These are phyloP conservation scores for Persicaria maculosa DNA, from an alignment of 148 eudicot genomes.

Conservation along the genomic window DNA sequence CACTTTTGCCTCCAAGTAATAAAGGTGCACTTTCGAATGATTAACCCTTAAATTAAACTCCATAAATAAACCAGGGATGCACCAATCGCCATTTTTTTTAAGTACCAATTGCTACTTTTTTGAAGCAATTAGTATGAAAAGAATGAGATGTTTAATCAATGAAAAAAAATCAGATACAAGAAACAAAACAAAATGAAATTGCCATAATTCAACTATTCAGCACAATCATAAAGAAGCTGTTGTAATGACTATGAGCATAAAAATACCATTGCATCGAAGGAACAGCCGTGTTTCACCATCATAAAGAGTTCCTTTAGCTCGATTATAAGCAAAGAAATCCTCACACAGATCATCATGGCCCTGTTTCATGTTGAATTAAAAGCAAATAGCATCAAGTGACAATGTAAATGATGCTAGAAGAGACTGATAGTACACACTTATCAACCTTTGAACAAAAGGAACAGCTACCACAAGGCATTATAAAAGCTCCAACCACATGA, in stretches of 20 bases:
- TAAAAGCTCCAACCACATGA: constrained; percentile 93
- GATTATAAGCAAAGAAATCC: constrained; percentile 89
- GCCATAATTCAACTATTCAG: not conserved
- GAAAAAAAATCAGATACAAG: not conserved
- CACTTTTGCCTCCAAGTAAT: not conserved
- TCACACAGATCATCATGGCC: constrained; percentile 97
- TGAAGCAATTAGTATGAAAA: not conserved
- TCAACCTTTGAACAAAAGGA: constrained; percentile 71
- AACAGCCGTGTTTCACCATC: constrained; percentile 97
- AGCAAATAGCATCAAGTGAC: not conserved
- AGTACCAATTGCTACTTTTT: not conserved
- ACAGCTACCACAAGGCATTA: constrained; percentile 99
- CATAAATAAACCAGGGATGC: not conserved
- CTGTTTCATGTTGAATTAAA: constrained; percentile 29
- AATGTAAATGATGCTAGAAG: not conserved
- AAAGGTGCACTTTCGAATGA: not conserved
- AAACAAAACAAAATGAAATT: not conserved
- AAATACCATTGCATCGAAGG: constrained; percentile 69
- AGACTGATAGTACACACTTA: constrained; percentile 17
- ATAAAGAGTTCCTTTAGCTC: constrained; percentile 97
- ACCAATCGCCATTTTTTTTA: not conserved
- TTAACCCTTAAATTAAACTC: not conserved
- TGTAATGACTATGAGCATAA: constrained; percentile 10
- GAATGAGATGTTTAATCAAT: not conserved
- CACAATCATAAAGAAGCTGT: not conserved